Evolutionary conservation across 495 filamentous ascomycete species (phyloP), one percentile per base, ranked within the genome.

Genomic region (Evansstolkia leycettana): DNA sequence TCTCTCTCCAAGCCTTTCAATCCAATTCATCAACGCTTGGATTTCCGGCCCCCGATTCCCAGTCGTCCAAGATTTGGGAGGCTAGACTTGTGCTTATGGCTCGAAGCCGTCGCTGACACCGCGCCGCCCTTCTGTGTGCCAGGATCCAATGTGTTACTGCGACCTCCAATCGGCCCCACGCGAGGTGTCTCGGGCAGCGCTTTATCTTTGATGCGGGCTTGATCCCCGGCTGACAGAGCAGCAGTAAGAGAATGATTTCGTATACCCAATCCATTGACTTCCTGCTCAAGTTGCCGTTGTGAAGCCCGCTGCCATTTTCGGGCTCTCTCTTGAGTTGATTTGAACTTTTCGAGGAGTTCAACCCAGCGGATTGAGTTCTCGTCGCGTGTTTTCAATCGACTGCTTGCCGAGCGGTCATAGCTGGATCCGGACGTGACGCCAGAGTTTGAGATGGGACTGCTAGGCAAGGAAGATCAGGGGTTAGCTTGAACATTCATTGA

Each of bases 311-410:
- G 67, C 11, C 66, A 43, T 34, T 72, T 55, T 18, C 77, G 65
- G 16, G 83, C 80, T 19, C 72, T 73, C 39, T 99, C 92, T 50
- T 99, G 90, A 13, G 89, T 85, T 15, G 64, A 65, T 41, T 81
- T 82, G 57, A 96, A 99, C 50, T 94, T 95, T 38, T 96, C 90
- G n/a, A 99, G 73, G 12, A 99, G 72, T 39, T 99, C 92, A 10
- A 70, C 72, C 90, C 90, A 99, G 33, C 79, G 76, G 50, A 98
- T 90, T 29, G 70, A 72, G 27, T 75, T 77, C 33, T 94, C 88
- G 30, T 92, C 82, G 33, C 86, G 72, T 14, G 78, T 72, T 52
- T 94, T 94, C 19, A 93, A 62, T 33, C 90, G 69, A 44, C 80
- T 85, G 16, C 56, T 51, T 11, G 42, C 45, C 10, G 84, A 72